phyloP scores from a whole-genome alignment of 1,284 basidiomycete species.

The Ganoderma meredithae region DNA sequence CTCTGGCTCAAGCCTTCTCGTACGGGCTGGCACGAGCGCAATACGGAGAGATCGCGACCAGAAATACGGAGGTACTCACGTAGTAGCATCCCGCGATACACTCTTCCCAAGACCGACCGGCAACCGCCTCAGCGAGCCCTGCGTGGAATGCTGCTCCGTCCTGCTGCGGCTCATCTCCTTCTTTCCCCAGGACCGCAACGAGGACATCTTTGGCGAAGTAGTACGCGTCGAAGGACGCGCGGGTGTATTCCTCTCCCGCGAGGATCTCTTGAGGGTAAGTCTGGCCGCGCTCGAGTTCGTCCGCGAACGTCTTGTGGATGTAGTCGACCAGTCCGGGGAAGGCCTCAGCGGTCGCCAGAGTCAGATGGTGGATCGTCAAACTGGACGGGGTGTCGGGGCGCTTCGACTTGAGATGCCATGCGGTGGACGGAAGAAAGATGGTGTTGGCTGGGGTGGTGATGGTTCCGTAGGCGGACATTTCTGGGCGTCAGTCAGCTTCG shows the following conservation, averaged over 20 bases:
- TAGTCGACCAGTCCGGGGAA: constrained; percentile 63
- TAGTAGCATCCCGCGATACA: constrained; percentile 86
- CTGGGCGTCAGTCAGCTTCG: not conserved
- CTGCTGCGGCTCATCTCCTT: constrained; percentile 34
- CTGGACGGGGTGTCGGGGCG: constrained; percentile 18
- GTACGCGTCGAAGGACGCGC: constrained; percentile 70
- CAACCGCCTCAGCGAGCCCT: constrained; percentile 53
- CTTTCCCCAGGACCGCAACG: constrained; percentile 60
- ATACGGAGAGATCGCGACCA: constrained; percentile 8
- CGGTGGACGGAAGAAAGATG: constrained; percentile 36
- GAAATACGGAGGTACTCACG: constrained; percentile 51
- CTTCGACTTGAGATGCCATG: constrained; percentile 36
- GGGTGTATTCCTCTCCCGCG: constrained; percentile 52
- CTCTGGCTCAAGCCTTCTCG: not conserved
- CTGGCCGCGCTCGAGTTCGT: constrained; percentile 76
- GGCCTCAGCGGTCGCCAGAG: constrained; percentile 51
- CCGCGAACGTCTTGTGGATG: constrained; percentile 72
- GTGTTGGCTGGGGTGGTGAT: constrained; percentile 26
- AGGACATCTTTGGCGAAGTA: constrained; percentile 83
- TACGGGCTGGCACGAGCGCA: not conserved
- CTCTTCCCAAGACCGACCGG: constrained; percentile 67
- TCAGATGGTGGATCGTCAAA: constrained; percentile 72
- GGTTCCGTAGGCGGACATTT: constrained; percentile 45
- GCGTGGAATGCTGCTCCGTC: constrained; percentile 43
- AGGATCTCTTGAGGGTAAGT: constrained; percentile 84